Evolutionary conservation across 495 filamentous ascomycete genomes (phyloP).

Genomic region (Podospora sp.): DNA sequence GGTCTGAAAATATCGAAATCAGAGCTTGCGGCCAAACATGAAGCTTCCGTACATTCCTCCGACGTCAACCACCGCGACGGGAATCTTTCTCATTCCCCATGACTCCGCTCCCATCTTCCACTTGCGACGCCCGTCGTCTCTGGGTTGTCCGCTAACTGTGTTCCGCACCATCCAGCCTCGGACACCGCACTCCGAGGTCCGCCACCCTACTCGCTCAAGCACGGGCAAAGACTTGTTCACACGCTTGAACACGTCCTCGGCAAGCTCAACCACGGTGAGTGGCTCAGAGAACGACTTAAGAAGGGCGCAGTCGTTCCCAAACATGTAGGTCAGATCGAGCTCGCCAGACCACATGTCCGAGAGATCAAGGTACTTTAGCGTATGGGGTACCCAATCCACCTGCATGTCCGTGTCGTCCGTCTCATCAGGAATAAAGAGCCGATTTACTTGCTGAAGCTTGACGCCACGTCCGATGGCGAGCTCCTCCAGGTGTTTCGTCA

Average conservation of each 20-base stretch:
- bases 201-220: conserved; percentile 62
- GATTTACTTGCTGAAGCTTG: conserved; percentile 64
- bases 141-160: neutral
- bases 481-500: conserved; percentile 82
- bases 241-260: conserved; percentile 68
- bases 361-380: conserved; percentile 75
- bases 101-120: conserved; percentile 92
- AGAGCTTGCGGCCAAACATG: conserved; percentile 67
- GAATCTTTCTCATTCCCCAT: conserved; percentile 88
- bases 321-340: conserved; percentile 65
- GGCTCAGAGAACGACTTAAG: conserved; percentile 66
- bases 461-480: conserved; percentile 73
- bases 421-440: conserved; percentile 54
- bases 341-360: conserved; percentile 63
- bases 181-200: conserved; percentile 66
- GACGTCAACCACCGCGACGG: conserved; percentile 74
- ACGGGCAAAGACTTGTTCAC: conserved; percentile 53
- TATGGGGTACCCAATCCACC: conserved; percentile 59
- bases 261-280: conserved; percentile 78
- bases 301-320: conserved; percentile 59
- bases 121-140: conserved; percentile 55
- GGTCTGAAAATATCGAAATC: conserved; percentile 21
- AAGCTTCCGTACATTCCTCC: conserved; percentile 86
- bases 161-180: conserved; percentile 68
- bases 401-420: conserved; percentile 34